Conservation (phyloP, 495 filamentous ascomycete species). For the Neurospora sp. region DNA sequence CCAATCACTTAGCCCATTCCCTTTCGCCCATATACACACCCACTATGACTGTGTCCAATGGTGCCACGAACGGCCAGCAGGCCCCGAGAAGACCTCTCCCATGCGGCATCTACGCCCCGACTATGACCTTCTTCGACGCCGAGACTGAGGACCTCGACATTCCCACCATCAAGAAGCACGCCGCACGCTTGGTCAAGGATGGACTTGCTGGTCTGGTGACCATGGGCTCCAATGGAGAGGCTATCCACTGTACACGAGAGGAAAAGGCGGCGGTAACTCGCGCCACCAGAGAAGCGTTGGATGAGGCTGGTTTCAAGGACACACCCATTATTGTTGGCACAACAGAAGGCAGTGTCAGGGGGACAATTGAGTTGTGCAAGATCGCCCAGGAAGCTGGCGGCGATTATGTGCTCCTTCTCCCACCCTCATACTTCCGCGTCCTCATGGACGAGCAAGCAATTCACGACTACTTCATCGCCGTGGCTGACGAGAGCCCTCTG, state of each 20-base stretch:
- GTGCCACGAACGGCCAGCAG: constrained; percentile 26
- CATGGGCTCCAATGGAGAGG: constrained; percentile 87
- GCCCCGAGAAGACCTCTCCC: constrained; percentile 53
- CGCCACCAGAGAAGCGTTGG: constrained; percentile 72
- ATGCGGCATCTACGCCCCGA: constrained; percentile 79
- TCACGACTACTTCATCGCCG: constrained; percentile 63
- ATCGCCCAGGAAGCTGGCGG: constrained; percentile 59
- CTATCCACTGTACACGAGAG: constrained; percentile 65
- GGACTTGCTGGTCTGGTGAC: constrained; percentile 76
- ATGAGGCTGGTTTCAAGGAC: constrained; percentile 65
- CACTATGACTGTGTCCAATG: constrained; percentile 30
- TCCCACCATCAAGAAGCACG: constrained; percentile 65
- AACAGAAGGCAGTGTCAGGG: constrained; percentile 66
- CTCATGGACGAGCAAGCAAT: constrained; percentile 70
- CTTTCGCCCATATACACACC: not conserved
- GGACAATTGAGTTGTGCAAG: constrained; percentile 64
- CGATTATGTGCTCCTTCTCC: constrained; percentile 68
- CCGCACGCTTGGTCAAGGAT: constrained; percentile 67
- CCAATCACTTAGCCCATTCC: not conserved
- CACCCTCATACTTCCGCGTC: constrained; percentile 73
- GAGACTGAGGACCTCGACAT: constrained; percentile 76
- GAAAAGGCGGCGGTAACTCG: constrained; percentile 68
- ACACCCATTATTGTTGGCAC: constrained; percentile 74
- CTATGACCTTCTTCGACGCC: constrained; percentile 82
- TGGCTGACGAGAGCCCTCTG: constrained; percentile 65